Percentiles rank a stretch among this genome's conserved stretches.
phyloP scores from a whole-genome alignment of 129 eudicot genomes.

The Saposhnikovia divaricata region DNA sequence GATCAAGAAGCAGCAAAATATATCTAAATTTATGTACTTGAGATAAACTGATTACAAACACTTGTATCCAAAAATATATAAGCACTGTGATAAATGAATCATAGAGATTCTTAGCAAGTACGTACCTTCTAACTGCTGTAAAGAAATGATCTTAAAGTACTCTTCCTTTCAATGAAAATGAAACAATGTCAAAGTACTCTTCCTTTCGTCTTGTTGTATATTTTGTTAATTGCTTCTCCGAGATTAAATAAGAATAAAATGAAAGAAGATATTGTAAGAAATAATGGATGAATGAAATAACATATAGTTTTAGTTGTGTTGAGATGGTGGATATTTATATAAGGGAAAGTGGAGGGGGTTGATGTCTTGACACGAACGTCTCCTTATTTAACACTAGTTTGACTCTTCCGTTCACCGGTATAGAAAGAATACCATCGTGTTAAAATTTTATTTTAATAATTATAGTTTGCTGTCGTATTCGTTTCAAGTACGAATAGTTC shows the following conservation, averaged over 20 bases:
- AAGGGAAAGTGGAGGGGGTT: neutral
- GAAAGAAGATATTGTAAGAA: no score
- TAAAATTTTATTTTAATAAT: neutral
- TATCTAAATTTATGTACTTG: neutral
- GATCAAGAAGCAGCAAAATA: neutral
- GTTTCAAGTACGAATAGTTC: neutral
- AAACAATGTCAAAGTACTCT: neutral
- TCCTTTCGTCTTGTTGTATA: neutral
- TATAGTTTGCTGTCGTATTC: neutral
- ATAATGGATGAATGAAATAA: neutral
- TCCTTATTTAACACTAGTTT: slow-evolving; percentile 14
- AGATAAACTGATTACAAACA: neutral
- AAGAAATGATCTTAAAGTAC: neutral
- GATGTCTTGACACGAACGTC: neutral
- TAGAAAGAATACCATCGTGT: neutral
- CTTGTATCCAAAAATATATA: neutral
- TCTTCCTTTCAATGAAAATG: neutral
- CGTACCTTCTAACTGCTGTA: slow-evolving; percentile 4
- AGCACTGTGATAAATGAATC: neutral
- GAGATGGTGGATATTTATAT: neutral
- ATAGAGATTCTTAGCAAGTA: neutral
- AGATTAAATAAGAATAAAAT: no score
- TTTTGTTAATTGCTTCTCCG: neutral
- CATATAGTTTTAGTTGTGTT: neutral
- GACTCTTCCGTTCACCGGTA: neutral